Evolutionary conservation across 805 yeast species (phyloP), one percentile per base, ranked within the genome.

Genomic region (Metschnikowia vanudenii): DNA sequence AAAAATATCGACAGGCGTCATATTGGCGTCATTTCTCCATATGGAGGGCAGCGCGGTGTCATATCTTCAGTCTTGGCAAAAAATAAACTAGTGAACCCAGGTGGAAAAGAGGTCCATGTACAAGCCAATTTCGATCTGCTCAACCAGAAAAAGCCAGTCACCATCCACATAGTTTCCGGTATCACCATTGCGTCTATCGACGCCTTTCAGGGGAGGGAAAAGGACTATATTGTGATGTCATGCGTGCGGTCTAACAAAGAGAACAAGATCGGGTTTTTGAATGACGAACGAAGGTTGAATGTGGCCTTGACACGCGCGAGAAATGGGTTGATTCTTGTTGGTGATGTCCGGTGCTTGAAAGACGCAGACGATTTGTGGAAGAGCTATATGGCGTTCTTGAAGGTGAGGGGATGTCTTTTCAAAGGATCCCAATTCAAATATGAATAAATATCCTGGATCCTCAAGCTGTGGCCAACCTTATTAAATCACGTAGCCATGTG

Each of bases 261-360:
- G 43, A 83, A 82, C 51, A 76, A 78, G 4, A 84, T 88, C 55
- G 96, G 96, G 12, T 88, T 89, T 65, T 73, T 88, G 61, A 78
- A 81, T 50, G 96, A 89, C 58, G 86, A 88, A 19, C 75, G 96
- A 59, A 84, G 96, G 67, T 63, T 88, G 59, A 88, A 88, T 62
- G 96, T 89, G 49, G 96, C 95, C 5, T 70, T 88, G 41, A 89
- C 96, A 2, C 80, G 96, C 64, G 95, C 96, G 22, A 84, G 79
- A 61, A 88, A 80, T 60, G 96, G 96, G 5, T 64, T 88, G 50
- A 74, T 86, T n/a, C 39, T 50, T 28, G 28, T 50, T n/a, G 53
- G 53, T 20, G 51, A 50, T 30, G 29, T 32, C 13, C 13, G 34
- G 2, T 46, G 53, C 31, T 39, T 46, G 31, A 14, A 35, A 20